Evolutionary conservation across 192 early-diverging fungal genomes (phyloP), one percentile per base, ranked within the genome.

Genomic region (Entomortierella chlamydospora): DNA sequence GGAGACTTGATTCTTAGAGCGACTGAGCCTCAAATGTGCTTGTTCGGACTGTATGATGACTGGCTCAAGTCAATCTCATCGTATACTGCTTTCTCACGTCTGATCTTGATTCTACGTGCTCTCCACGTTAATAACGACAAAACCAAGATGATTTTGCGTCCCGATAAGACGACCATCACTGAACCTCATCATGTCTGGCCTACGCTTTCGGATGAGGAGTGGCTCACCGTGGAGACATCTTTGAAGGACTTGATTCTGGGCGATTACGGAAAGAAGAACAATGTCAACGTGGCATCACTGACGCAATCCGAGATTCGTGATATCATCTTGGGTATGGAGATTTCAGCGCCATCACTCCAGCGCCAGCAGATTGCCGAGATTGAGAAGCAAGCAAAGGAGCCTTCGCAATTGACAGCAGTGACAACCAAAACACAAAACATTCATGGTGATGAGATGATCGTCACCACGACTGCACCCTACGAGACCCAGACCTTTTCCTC

Each of bases 221-320:
- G 98, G 98, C 93, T 95, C 64, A 91, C 93, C 81, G 96, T 98
- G 6, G 98, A 99, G 89, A 92, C 93, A 42, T 84, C 89, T 59
- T 83, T 99, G 72, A 98, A 98, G 89, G 98, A 99, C 83, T 82
- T 99, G 81, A 99, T 99, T 83, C 83, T 99, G 50, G 95, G 90
- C 3, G 98, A 99, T 83, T 99, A 98, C 76, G 98, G 98, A 83
- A 99, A 98, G 86, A 98, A 98, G 91, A 99, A 99, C 89, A 98
- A 95, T 58, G 97, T 99, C 61, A 98, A 98, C 57, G 96, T 98
- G 30, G 95, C 96, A 18, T 96, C 96, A 42, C 88, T 99, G 39
- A 99, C 98, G 0, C 90, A 93, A 39, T 96, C 96, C 5, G 98
- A 99, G 88, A 95, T 99, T 66, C 92, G 98, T 66, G 98, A 99